Evolutionary conservation across 257 asterid species (phyloP).

Genomic region (Primulina eburnea): DNA sequence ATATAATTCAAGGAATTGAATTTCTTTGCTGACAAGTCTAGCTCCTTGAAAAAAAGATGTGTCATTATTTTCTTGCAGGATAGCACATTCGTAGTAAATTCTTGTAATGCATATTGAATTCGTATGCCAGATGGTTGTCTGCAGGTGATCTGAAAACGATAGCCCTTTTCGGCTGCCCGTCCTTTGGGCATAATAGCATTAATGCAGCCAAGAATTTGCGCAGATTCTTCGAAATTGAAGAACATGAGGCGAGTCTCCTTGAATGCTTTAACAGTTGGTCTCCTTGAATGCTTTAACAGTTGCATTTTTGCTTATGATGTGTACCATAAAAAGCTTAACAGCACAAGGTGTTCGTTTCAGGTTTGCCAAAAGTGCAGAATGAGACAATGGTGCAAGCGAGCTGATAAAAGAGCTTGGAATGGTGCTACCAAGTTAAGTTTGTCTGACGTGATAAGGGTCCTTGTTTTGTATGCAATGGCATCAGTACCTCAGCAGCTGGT

Average conservation of each 20-base stretch:
- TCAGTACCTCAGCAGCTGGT: slow-evolving; percentile 51
- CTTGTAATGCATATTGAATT: slow-evolving; percentile 20
- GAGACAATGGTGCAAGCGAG: slow-evolving; percentile 52
- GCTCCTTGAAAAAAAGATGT: not conserved
- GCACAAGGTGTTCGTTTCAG: slow-evolving; percentile 35
- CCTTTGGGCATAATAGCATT: slow-evolving; percentile 39
- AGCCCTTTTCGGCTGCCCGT: slow-evolving; percentile 83
- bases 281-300: not conserved
- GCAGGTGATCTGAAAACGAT: slow-evolving; percentile 74
- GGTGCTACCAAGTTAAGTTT: slow-evolving; percentile 34
- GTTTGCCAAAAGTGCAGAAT: slow-evolving; percentile 66
- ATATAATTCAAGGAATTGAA: not conserved
- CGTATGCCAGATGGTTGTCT: slow-evolving; percentile 71
- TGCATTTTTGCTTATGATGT: not conserved
- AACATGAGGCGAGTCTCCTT: slow-evolving; percentile 46
- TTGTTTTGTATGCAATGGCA: slow-evolving; percentile 58
- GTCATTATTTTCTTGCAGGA: slow-evolving; percentile 2
- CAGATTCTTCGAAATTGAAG: slow-evolving; percentile 59
- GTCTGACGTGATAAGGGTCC: slow-evolving; percentile 48
- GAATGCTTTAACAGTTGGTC: slow-evolving; percentile 19
- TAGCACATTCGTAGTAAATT: not conserved
- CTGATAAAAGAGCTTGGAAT: slow-evolving; percentile 37
- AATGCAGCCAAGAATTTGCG: slow-evolving; percentile 68
- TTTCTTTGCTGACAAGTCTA: not conserved
- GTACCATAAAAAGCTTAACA: not conserved